Percentiles rank a stretch among this genome's conserved stretches.
phyloP scores from a whole-genome alignment of 2,329 filamentous ascomycete species.

The Coniochaeta ligniaria region DNA sequence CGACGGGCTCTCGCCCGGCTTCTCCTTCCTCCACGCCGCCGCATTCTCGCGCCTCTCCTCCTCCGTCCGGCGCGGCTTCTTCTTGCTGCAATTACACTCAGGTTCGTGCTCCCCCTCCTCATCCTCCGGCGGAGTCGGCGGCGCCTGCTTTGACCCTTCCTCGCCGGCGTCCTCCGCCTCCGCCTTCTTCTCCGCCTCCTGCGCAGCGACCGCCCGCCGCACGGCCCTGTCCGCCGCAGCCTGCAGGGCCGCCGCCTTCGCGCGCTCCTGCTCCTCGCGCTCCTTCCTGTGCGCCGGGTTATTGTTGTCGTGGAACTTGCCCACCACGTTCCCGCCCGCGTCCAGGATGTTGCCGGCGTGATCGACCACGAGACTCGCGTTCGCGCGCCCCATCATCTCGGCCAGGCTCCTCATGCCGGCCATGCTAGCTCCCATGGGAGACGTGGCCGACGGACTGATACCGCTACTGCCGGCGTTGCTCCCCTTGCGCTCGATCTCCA shows the following conservation, averaged over 20 bases:
- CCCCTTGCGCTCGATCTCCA: slow-evolving; percentile 21
- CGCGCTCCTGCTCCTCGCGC: slow-evolving; percentile 15
- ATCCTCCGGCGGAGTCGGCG: background rate
- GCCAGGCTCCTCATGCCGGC: slow-evolving; percentile 20
- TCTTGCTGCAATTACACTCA: background rate
- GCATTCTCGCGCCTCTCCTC: slow-evolving; percentile 25
- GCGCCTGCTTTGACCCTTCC: background rate
- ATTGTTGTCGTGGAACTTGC: slow-evolving; percentile 40
- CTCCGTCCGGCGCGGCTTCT: slow-evolving; percentile 10
- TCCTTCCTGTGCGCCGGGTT: slow-evolving; percentile 31
- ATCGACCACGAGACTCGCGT: slow-evolving; percentile 32
- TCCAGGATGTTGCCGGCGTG: slow-evolving; percentile 38
- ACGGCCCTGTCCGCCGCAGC: slow-evolving; percentile 15
- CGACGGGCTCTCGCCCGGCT: slow-evolving; percentile 34
- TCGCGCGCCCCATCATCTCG: slow-evolving; percentile 22
- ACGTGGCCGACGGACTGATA: slow-evolving; percentile 12
- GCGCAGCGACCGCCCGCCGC: background rate
- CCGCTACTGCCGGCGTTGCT: slow-evolving; percentile 5
- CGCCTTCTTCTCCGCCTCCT: background rate
- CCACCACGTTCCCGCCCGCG: slow-evolving; percentile 35
- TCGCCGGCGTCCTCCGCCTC: background rate
- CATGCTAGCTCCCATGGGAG: slow-evolving; percentile 8
- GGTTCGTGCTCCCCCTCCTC: background rate
- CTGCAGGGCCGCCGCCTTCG: slow-evolving; percentile 19
- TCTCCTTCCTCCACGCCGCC: slow-evolving; percentile 27